Evolutionary conservation across 805 yeast species (phyloP), one percentile per base, ranked within the genome.

Genomic region (Candida fluviatilis): DNA sequence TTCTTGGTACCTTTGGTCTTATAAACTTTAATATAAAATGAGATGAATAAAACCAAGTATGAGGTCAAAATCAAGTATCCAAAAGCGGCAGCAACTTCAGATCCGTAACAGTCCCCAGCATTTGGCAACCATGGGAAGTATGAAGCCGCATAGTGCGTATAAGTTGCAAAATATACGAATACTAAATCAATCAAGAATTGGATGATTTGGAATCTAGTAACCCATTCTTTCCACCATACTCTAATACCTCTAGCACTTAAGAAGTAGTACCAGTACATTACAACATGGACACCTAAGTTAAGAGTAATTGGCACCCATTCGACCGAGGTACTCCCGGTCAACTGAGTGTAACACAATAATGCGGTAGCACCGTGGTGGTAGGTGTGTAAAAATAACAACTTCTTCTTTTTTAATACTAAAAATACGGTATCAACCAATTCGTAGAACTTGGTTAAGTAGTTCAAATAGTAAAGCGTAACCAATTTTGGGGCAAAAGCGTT

Each of bases 181-280:
- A 74, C 79, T 57, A 91, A 76, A 64, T 91, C 99, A 57, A 91
- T 73, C 50, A 91, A 68, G 59, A 91, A 91, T 71, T 91, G 99
- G 55, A 86, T 71, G 67, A 91, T 91, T 73, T 91, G 99, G 73
- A 87, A 82, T 49, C 95, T 77, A 40, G 99, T 91, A 50, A 91
- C 96, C 96, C 96, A 91, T 71, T 90, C 95, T 71, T 93, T 91
- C 99, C 99, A 91, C 97, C 97, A 90, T 38, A 91, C 96, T 55
- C 87, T 82, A 58, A 90, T 86, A 41, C 96, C 96, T 60, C 95
- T 77, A 15, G 97, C 86, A 37, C 93, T 76, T 54, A 91, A 73
- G 73, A 90, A 89, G 72, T 93, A 91, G 78, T 91, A 91, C 84
- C 89, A 91, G 77, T 91, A 91, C 99, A 91, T 93, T 40, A 91